These are phyloP conservation scores for Diphasiastrum complanatum DNA, from an alignment of 83 land plant genomes.

Conservation along the genomic window DNA sequence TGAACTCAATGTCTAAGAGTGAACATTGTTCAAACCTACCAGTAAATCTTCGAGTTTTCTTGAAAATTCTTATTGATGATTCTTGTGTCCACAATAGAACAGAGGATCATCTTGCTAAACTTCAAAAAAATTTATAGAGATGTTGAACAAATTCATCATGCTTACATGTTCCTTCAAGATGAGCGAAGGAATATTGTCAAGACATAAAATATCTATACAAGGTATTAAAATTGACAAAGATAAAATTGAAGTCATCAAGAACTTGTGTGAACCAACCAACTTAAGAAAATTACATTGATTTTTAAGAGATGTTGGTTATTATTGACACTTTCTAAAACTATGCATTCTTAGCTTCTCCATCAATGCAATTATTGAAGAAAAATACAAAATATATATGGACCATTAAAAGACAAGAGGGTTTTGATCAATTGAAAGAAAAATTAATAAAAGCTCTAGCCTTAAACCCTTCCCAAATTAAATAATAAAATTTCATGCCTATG, in stretches of 20 bases:
- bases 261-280: slow-evolving; percentile 16
- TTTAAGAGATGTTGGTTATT: slow-evolving; percentile 32
- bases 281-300: slow-evolving; percentile 14
- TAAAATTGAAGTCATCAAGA: slow-evolving; percentile 22
- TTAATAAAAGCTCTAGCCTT: slow-evolving; percentile 16
- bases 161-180: slow-evolving; percentile 15
- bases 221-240: slow-evolving; percentile 26
- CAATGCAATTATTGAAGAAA: slow-evolving; percentile 14
- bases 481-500: too few species aligned
- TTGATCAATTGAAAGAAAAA: slow-evolving; percentile 6
- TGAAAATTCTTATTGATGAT: too few species aligned
- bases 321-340: slow-evolving; percentile 29
- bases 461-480: too few species aligned
- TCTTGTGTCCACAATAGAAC: too few species aligned
- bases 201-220: slow-evolving; percentile 12
- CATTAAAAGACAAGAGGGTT: slow-evolving; percentile 1
- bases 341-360: slow-evolving; percentile 2
- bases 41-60: too few species aligned
- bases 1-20: too few species aligned
- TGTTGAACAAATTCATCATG: too few species aligned
- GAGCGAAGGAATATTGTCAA: slow-evolving; percentile 16
- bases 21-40: too few species aligned
- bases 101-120: too few species aligned
- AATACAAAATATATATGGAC: slow-evolving; percentile 14
- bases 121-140: too few species aligned